Base-by-base conservation (phyloP, 805 yeast species). In the Myxozyma monticola region DNA sequence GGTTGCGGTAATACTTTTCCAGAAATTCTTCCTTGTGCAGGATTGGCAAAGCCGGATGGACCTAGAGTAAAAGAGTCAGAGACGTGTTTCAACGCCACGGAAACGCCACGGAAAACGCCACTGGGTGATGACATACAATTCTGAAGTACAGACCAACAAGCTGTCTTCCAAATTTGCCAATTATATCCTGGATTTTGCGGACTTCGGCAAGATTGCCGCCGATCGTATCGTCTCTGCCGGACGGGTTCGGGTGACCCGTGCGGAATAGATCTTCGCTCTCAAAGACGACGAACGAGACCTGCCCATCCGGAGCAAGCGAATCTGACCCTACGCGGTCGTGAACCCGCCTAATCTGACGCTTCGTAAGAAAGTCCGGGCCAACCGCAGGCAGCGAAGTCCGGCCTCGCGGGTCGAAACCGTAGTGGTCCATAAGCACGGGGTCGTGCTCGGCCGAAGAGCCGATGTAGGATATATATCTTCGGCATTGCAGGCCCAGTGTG, bases 401-500 rank as follows among this genome's bases (percentile, higher is more conserved):
- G 31, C 56, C 60, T 35, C 52, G 52, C 29, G n/a, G 10, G 26
- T 60, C 60, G 36, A 54, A 61, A 12, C 50, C 51, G 38, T 61
- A 62, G 39, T 60, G 47, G n/a, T 62, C 48, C 55, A 61, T 47
- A 25, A 62, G 51, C 9, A 62, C 47, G 8, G 65, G 59, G 42
- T 62, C 65, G 22, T 61, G 56, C 46, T 60, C 61, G 14, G 58
- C 59, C 8, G 62, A 60, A 3, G 60, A 48, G n/a, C 65, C 65
- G 33, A 62, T 47, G 35, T 56, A 58, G 12, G 65, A 62, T 29
- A 61, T 46, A 37, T 62, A 62, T 17, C 56, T 28, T 7, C 64
- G 54, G 36, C 62, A 60, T 29, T 61, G 64, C 36, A 62, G 50
- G 4, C 65, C 65, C 3, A 62, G 54, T 6, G 65, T 62, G 37